Base-by-base conservation (phyloP, 2,329 filamentous ascomycete genomes). In the Fusarium incarnatum region DNA sequence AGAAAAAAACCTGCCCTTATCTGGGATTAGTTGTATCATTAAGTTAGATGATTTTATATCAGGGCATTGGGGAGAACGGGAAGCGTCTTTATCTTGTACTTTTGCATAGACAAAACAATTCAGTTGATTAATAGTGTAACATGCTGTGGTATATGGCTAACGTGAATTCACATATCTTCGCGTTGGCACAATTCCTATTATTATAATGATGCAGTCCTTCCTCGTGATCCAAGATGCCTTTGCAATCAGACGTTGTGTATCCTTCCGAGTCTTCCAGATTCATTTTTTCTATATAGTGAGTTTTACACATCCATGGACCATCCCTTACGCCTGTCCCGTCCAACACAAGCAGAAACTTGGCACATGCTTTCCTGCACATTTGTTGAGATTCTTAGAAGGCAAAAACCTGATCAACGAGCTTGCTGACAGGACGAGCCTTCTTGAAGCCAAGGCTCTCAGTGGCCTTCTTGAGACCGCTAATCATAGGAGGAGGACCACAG, bases 381-480 rank as follows among this genome's bases (percentile, higher is more conserved):
- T 28, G 42, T 34, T 22, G 25, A 46, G 27, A 30, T 37, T 60
- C 48, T 78, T 82, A 84, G 83, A 99, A 99, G 78, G 93, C 94
- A 85, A 99, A 99, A 74, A 99, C 93, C 83, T 98, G 96, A 81
- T 99, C 96, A 79, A 95, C 92, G 56, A 98, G 90, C 89, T 98
- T 98, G 90, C 94, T 98, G 76, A 98, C 94, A 46, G 95, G 94
- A 67, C 91, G 89, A 44, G 96, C 93, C 87, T 98, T 98, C 78
- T 93, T 88, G 86, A 92, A 99, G 62, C 96, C 96, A 22, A 98
- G 87, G 69, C 89, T 87, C 83, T 97, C 94, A 53, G 94, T 91
- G 9, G 94, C 89, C 88, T 98, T 98, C 92, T 99, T 99, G 86
- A 98, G 91, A 54, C 94, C 95, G 77, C 92, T 92, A 71, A 98